A percentile compares a stretch with the other conserved stretches of the same genome.
Conservation (phyloP, 352 stramenopile genomes). For the Phytophthora macrochlamydospora region DNA sequence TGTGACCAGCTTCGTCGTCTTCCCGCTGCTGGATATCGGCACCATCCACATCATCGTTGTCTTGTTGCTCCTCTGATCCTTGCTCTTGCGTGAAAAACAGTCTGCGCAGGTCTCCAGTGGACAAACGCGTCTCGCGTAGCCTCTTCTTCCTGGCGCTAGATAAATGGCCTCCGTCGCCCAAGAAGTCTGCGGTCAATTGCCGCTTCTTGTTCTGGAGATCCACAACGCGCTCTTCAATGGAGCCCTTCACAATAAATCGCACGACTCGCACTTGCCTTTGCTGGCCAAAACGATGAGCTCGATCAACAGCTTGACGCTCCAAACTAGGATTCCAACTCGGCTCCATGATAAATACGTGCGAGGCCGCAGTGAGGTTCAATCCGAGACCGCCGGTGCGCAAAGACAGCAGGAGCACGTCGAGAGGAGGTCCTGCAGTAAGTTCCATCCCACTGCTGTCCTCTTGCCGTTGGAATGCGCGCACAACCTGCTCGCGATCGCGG, state of each 20-base stretch:
- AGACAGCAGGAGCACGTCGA: slow-evolving; percentile 89
- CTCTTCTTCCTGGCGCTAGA: slow-evolving; percentile 28
- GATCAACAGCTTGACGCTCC: slow-evolving; percentile 90
- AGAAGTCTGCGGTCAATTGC: slow-evolving; percentile 71
- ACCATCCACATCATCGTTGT: slow-evolving; percentile 1
- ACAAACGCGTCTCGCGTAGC: slow-evolving; percentile 37
- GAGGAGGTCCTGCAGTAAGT: slow-evolving; percentile 25
- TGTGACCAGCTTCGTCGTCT: slow-evolving; percentile 8
- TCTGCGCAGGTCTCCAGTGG: slow-evolving; percentile 46
- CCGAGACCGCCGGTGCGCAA: slow-evolving; percentile 89
- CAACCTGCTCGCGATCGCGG: slow-evolving; percentile 65
- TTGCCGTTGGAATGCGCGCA: slow-evolving; percentile 65
- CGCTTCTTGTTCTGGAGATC: slow-evolving; percentile 89
- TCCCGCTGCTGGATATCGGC: not conserved
- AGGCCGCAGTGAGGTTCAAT: slow-evolving; percentile 92
- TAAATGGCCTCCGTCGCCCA: slow-evolving; percentile 51
- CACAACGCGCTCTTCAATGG: slow-evolving; percentile 91
- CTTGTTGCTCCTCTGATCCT: slow-evolving; percentile 1
- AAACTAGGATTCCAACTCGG: slow-evolving; percentile 92
- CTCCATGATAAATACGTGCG: slow-evolving; percentile 94
- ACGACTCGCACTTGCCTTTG: slow-evolving; percentile 73
- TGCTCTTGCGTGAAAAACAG: slow-evolving; percentile 55
- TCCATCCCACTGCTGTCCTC: slow-evolving; percentile 18
- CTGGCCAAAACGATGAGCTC: slow-evolving; percentile 89
- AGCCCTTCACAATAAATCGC: slow-evolving; percentile 86